Base-by-base conservation (phyloP, 2,329 filamentous ascomycete genomes). In the Exophiala bonariae region DNA sequence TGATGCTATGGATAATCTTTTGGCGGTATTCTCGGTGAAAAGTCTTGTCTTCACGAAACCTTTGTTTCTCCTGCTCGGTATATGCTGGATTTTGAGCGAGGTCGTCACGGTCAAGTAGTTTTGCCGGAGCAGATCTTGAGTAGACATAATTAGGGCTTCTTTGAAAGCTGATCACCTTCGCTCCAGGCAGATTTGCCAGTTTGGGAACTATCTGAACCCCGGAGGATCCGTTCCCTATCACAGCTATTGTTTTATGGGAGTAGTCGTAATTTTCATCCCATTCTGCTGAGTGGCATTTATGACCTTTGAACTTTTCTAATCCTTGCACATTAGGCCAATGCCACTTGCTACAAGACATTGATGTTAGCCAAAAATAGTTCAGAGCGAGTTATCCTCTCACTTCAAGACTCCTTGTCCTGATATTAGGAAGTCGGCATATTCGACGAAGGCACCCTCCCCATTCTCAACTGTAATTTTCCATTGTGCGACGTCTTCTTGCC, bases 401-500 rank as follows among this genome's bases (percentile, higher is more conserved):
- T 37, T 37, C 10, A 37, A 19, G 8, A 37, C 35, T 7, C 35
- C 35, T 22, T 18, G 18, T 7, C 35, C 35, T 7, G 35, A 37
- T 18, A 37, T 37, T 8, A 37, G n/a, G n/a, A 37, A 37, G 20
- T 37, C 35, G 16, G 35, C 35, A 20, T 19, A 37, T n/a, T 37
- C 35, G 20, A 37, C n/a, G 20, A 20, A 37, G 20, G 35, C 20
- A 19, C 17, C 7, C 11, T 19, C 35, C n/a, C 9, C 22, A 40
- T 34, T 26, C 46, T 48, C 20, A 3, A 53, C 18, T 4, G 28
- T 42, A 18, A 85, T 64, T 3, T 63, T 67, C 86, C 86, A 89
- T 50, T 78, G 70, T 0, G 69, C 72, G 14, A 64, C 58, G 0
- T 64, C 61, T 0, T 72, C 67, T 18, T 81, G 67, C 84, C 85